phyloP scores from a whole-genome alignment of 768 basidiomycete genomes.

The Cystobasidium tubakii region DNA sequence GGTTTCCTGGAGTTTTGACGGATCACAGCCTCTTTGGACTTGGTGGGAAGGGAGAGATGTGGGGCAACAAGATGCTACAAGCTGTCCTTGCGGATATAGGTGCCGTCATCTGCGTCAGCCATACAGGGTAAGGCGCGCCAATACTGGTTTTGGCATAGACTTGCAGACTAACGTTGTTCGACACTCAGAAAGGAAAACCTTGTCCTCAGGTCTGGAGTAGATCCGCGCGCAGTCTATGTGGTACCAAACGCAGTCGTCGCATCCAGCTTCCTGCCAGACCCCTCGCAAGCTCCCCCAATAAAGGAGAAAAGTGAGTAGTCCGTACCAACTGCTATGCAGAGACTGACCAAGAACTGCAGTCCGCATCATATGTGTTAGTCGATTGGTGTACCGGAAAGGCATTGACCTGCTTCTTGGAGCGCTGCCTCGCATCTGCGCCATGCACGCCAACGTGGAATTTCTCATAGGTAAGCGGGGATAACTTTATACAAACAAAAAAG shows the following conservation, averaged over 20 bases:
- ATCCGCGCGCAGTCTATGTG: slow-evolving; percentile 69
- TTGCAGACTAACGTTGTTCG: not conserved
- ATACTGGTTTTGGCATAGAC: not conserved
- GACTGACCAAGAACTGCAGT: slow-evolving; percentile 55
- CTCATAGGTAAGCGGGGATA: slow-evolving; percentile 61
- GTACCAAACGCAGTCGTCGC: slow-evolving; percentile 89
- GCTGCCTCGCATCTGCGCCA: slow-evolving; percentile 77
- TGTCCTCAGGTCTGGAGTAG: slow-evolving; percentile 74
- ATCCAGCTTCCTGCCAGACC: slow-evolving; percentile 70
- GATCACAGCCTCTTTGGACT: slow-evolving; percentile 96
- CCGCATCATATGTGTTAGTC: slow-evolving; percentile 81
- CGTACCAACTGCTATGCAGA: not conserved
- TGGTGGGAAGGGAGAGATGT: slow-evolving; percentile 90
- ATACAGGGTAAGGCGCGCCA: slow-evolving; percentile 68
- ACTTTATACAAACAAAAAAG: not conserved
- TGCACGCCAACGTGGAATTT: slow-evolving; percentile 80
- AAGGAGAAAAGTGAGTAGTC: slow-evolving; percentile 2
- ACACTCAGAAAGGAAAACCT: slow-evolving; percentile 85
- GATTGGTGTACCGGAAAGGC: slow-evolving; percentile 90
- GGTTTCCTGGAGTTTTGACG: slow-evolving; percentile 85
- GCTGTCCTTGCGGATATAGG: slow-evolving; percentile 84
- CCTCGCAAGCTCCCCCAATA: not conserved
- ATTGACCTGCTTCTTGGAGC: slow-evolving; percentile 90
- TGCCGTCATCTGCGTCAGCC: slow-evolving; percentile 89
- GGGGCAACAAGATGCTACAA: slow-evolving; percentile 90